Evolutionary conservation across 805 yeast genomes (phyloP).

Genomic region (Wickerhamiella bombiphila): DNA sequence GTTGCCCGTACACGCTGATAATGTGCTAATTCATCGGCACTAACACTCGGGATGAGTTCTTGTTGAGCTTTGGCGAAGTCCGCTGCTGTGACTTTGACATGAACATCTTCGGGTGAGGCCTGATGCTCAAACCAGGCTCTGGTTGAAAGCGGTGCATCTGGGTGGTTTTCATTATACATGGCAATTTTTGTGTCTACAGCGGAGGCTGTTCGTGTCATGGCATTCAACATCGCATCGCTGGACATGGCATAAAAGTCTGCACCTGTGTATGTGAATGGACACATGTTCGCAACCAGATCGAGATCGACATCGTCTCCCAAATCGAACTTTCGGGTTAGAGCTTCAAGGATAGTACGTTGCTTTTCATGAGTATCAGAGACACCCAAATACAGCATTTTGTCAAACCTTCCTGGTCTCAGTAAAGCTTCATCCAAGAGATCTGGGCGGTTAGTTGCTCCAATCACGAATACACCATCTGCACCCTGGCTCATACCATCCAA

Average conservation of each 20-base stretch:
- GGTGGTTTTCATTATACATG: constrained; percentile 32
- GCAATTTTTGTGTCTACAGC: constrained; percentile 55
- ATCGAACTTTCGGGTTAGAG: constrained; percentile 64
- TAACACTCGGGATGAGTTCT: constrained; percentile 70
- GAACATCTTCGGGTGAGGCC: constrained; percentile 51
- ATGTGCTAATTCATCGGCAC: constrained; percentile 73
- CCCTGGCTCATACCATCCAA: constrained; percentile 84
- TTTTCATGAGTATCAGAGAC: constrained; percentile 83
- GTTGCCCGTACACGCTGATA: constrained; percentile 63
- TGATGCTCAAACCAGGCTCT: constrained; percentile 85
- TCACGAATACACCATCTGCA: constrained; percentile 86
- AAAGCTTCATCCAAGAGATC: constrained; percentile 90
- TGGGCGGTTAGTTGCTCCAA: constrained; percentile 97
- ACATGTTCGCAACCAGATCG: constrained; percentile 41
- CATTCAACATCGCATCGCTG: constrained; percentile 89
- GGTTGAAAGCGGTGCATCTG: constrained; percentile 35
- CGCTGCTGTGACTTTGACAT: constrained; percentile 49
- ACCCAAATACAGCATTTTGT: constrained; percentile 86
- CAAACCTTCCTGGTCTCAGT: constrained; percentile 87
- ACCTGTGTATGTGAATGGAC: constrained; percentile 90
- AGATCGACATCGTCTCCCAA: constrained; percentile 48
- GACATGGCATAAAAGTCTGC: constrained; percentile 96
- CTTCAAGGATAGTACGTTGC: constrained; percentile 72
- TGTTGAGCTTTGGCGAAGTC: constrained; percentile 69
- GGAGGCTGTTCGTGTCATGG: constrained; percentile 81